Percentiles rank a stretch among this genome's conserved stretches.
These are phyloP conservation scores for Globisporangium recalcitrans DNA, from an alignment of 352 stramenopile species.

Conservation along the genomic window DNA sequence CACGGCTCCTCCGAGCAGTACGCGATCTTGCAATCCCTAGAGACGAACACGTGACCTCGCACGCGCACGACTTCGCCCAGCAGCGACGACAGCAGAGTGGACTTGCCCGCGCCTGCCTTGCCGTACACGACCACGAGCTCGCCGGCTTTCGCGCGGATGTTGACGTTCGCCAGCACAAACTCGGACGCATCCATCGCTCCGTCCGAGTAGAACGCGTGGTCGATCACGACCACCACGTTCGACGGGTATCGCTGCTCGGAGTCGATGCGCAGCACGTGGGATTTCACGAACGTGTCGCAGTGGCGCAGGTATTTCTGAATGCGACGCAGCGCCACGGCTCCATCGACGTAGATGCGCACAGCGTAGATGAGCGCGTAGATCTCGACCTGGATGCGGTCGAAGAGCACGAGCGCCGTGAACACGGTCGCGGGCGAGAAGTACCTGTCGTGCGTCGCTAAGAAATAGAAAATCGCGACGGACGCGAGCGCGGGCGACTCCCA, in stretches of 20 bases:
- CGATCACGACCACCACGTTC: conserved; percentile 20
- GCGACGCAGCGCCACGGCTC: neutral
- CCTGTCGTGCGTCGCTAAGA: conserved; percentile 18
- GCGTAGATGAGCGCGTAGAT: conserved; percentile 30
- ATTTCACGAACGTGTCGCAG: conserved; percentile 8
- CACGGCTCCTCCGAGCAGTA: conserved; percentile 88
- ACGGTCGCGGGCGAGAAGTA: conserved; percentile 31
- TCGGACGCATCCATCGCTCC: conserved; percentile 17
- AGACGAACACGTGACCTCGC: conserved; percentile 26
- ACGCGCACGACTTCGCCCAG: conserved; percentile 29
- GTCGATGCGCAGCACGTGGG: neutral
- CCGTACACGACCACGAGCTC: conserved; percentile 39
- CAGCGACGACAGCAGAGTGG: conserved; percentile 30
- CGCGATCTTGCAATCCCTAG: conserved; percentile 24
- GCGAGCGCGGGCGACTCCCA: conserved; percentile 33
- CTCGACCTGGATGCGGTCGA: conserved; percentile 30
- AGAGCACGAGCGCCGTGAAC: conserved; percentile 32
- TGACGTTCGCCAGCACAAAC: conserved; percentile 23
- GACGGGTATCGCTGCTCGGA: conserved; percentile 13
- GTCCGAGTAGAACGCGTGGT: conserved; percentile 33
- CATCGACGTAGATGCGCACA: conserved; percentile 18
- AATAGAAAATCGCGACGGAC: conserved; percentile 31
- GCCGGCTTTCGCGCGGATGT: conserved; percentile 22
- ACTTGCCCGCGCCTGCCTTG: conserved; percentile 35
- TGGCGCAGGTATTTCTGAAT: conserved; percentile 14